Evolutionary conservation across 257 asterid genomes (phyloP).

Genomic region (Verbena officinalis): DNA sequence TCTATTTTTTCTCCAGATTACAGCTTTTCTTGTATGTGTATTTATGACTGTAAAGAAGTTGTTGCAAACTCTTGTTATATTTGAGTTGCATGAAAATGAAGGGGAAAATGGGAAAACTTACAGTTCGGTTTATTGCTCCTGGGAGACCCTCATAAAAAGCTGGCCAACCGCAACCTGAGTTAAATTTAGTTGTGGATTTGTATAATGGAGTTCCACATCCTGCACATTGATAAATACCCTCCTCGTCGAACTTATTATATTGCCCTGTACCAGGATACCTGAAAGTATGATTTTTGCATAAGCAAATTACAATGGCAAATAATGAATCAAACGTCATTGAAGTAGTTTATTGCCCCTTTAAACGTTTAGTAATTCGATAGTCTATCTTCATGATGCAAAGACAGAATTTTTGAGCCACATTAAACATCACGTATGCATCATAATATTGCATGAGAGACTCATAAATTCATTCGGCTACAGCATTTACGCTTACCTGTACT

Average conservation of each 20-base stretch:
- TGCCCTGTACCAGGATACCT: conserved; percentile 89
- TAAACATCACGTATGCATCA: no score
- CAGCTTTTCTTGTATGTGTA: no score
- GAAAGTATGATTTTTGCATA: conserved; percentile 10
- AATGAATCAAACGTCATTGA: neutral
- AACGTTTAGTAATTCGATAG: no score
- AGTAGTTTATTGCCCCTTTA: neutral
- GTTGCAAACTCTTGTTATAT: no score
- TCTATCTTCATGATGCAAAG: no score
- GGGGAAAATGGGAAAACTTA: conserved; percentile 38
- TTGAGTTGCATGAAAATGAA: neutral
- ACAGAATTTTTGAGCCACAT: no score
- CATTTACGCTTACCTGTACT: no score
- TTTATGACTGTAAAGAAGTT: no score
- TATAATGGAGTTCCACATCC: conserved; percentile 93
- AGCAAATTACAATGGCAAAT: neutral
- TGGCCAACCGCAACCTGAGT: conserved; percentile 98
- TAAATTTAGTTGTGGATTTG: conserved; percentile 75
- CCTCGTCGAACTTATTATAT: conserved; percentile 68
- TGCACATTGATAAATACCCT: conserved; percentile 75
- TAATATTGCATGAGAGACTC: no score
- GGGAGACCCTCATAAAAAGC: conserved; percentile 93
- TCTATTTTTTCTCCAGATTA: no score
- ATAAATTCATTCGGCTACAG: no score
- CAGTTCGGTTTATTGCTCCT: conserved; percentile 79